Conservation (phyloP, 768 basidiomycete genomes). For the Pleurotus djamor region DNA sequence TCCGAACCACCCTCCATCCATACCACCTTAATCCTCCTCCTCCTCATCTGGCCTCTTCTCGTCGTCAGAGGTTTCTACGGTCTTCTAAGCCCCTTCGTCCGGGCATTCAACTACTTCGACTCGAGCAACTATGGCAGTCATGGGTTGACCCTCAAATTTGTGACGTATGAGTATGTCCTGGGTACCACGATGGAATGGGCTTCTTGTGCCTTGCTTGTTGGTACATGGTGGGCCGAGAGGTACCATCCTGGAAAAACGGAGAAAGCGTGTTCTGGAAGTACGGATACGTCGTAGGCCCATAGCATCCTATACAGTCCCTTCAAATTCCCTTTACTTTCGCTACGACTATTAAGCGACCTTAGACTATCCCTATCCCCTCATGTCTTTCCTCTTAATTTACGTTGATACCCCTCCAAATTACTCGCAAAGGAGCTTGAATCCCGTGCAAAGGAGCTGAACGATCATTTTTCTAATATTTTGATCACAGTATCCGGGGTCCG, state of each 20-base stretch:
- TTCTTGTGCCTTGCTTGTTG: constrained; percentile 18
- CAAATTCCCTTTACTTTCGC: background rate
- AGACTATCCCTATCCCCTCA: background rate
- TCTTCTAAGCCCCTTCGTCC: constrained; percentile 20
- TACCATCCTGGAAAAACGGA: background rate
- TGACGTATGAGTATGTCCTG: constrained; percentile 24
- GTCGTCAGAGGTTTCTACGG: constrained; percentile 30
- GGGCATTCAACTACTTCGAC: constrained; percentile 22
- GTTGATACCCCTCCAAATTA: background rate
- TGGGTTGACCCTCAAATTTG: constrained; percentile 18
- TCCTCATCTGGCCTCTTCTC: constrained; percentile 28
- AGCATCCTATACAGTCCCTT: background rate
- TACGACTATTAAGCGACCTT: background rate
- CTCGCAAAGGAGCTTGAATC: no score
- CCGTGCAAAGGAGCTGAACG: background rate
- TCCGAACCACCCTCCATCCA: constrained; percentile 14
- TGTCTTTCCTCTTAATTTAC: background rate
- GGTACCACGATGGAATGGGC: constrained; percentile 23
- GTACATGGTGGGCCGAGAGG: constrained; percentile 1
- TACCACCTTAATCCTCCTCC: constrained; percentile 22
- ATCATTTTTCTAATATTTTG: no score
- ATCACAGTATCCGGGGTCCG: background rate
- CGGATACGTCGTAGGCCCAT: background rate
- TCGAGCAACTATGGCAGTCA: constrained; percentile 17
- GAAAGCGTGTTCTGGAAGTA: background rate